Percentiles rank a stretch among this genome's conserved stretches.
Evolutionary conservation across 2,329 filamentous ascomycete genomes (phyloP).

Genomic region (Thelonectria rubi): DNA sequence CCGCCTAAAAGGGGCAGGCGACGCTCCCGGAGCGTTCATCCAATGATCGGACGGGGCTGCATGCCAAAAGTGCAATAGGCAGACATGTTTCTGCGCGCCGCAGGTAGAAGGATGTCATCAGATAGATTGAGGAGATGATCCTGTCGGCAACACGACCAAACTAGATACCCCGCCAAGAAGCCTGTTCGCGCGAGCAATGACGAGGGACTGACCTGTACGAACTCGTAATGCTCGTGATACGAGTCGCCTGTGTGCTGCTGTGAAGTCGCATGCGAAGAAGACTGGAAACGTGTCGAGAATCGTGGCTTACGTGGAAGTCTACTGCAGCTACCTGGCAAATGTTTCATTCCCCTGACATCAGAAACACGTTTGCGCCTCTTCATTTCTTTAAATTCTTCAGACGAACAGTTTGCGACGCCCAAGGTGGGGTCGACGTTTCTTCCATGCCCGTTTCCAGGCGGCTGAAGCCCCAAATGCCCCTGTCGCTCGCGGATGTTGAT

Average conservation of each 20-base stretch:
- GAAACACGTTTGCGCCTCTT: not conserved
- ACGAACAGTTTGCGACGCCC: not conserved
- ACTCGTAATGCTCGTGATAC: not conserved
- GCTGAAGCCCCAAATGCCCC: not conserved
- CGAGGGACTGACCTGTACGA: not conserved
- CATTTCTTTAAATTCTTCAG: not conserved
- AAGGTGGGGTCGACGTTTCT: constrained; percentile 10
- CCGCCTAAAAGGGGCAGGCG: not conserved
- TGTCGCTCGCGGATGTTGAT: not conserved
- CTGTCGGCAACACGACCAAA: constrained; percentile 6
- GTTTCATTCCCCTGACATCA: not conserved
- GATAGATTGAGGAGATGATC: constrained; percentile 11
- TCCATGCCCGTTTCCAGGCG: not conserved
- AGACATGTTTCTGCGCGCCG: constrained; percentile 4
- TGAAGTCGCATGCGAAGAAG: not conserved
- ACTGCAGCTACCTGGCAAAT: not conserved
- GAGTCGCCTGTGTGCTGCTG: too few species aligned
- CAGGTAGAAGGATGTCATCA: constrained; percentile 10
- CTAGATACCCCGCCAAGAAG: constrained; percentile 23
- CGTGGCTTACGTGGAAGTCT: not conserved
- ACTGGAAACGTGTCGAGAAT: not conserved
- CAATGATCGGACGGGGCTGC: not conserved
- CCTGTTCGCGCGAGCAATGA: not conserved
- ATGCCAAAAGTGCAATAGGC: not conserved
- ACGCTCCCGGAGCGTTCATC: not conserved